phyloP scores from a whole-genome alignment of 768 basidiomycete species.

The Sutorius australiensis region DNA sequence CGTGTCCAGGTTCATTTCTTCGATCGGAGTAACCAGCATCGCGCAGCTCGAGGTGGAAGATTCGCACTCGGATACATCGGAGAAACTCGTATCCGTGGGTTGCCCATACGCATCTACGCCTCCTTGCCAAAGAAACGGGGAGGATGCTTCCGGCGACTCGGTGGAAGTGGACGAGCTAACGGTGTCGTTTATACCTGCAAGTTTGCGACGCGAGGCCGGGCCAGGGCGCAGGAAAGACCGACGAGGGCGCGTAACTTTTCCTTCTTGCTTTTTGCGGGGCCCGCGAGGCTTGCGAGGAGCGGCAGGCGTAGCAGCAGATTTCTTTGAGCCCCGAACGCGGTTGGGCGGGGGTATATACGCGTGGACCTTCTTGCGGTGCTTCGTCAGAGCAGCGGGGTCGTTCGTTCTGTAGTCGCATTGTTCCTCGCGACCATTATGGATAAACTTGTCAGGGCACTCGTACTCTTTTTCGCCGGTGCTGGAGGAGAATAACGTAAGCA shows the following conservation, averaged over 20 bases:
- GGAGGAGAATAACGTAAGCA: not conserved
- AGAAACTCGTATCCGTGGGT: not conserved
- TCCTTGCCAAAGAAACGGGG: not conserved
- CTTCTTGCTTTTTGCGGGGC: not conserved
- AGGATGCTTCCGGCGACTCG: not conserved
- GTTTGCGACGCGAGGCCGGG: not conserved
- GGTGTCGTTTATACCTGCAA: not conserved
- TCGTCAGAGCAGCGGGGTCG: conserved; percentile 25
- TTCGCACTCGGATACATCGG: not conserved
- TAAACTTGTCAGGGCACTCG: conserved; percentile 7
- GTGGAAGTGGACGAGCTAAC: not conserved
- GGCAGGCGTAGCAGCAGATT: not conserved
- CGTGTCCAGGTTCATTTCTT: not conserved
- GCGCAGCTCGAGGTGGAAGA: not conserved
- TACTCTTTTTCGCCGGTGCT: conserved; percentile 23
- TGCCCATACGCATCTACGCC: not conserved
- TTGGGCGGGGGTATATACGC: conserved; percentile 14
- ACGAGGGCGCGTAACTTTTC: not conserved
- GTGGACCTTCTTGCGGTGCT: conserved; percentile 23
- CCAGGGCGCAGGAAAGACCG: not conserved
- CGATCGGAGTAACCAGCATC: not conserved
- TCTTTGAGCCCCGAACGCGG: not conserved
- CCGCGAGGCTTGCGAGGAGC: not conserved
- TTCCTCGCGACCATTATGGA: not conserved
- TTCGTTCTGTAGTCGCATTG: conserved; percentile 19